These are phyloP conservation scores for Clarkia xantiana DNA, from an alignment of 345 rosid genomes.

Conservation along the genomic window DNA sequence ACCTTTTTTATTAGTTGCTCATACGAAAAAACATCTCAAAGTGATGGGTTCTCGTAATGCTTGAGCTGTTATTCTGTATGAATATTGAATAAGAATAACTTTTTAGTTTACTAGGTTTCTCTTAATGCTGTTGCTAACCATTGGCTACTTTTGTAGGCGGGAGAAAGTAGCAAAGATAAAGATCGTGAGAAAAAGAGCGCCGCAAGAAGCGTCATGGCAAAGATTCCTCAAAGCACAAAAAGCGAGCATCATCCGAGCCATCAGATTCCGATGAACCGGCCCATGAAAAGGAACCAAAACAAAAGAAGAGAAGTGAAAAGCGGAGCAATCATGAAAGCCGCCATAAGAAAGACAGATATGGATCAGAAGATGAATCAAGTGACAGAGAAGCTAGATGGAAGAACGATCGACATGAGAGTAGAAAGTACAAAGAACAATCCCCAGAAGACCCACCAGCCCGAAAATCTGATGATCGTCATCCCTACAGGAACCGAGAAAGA, in stretches of 20 bases:
- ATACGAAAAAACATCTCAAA: no score
- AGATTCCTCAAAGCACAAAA: conserved; percentile 28
- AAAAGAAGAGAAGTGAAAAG: conserved; percentile 13
- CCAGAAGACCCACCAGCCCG: conserved; percentile 12
- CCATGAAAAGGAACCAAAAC: conserved; percentile 15
- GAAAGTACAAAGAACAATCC: conserved; percentile 20
- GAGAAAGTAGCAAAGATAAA: conserved; percentile 20
- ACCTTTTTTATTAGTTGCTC: no score
- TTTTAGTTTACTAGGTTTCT: background rate
- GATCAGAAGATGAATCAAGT: conserved; percentile 27
- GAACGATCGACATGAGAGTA: conserved; percentile 13
- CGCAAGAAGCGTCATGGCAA: conserved; percentile 24
- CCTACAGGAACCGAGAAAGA: conserved; percentile 14
- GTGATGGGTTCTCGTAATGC: no score
- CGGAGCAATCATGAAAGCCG: conserved; percentile 15
- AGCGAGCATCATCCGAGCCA: conserved; percentile 22
- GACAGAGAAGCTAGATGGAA: conserved; percentile 17
- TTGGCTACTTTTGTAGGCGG: conserved; percentile 4
- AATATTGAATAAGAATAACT: no score
- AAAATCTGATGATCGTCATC: conserved; percentile 17
- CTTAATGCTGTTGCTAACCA: background rate
- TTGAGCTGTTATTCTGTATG: no score
- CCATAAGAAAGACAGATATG: conserved; percentile 13
- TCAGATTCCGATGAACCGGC: conserved; percentile 22
- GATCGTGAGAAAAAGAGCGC: conserved; percentile 21